Evolutionary conservation across 2,329 filamentous ascomycete species (phyloP), one percentile per base, ranked within the genome.

Genomic region (Diplodia intermedia): DNA sequence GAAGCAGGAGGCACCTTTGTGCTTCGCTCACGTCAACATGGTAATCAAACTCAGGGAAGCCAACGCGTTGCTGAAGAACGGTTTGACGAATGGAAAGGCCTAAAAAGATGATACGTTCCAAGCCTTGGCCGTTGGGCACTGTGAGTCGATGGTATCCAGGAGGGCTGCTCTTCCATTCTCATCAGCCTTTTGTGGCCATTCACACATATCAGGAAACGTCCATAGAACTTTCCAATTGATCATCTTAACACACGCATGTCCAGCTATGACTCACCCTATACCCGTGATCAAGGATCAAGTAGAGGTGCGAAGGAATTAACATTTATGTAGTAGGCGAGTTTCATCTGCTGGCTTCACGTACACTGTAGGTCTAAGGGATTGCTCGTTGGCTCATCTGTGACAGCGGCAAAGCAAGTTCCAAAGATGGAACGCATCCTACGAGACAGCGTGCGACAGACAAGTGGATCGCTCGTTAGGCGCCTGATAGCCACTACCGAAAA

Each of bases 1-100:
- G 2, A 69, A 65, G 43, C 66, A 71, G 65, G 56, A 47, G n/a
- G 55, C 20, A 6, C 55, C 57, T n/a, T 56, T 72, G 33, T 56
- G 43, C n/a, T 69, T 67, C 33, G 66, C 62, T n/a, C 69, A 72
- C 56, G 63, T 72, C 18, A 66, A 69, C 29, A 70, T 61, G 7
- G 69, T 71, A 8, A 31, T 72, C 62, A 67, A 62, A 36, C 40
- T 71, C 26, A 52, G 67, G 53, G 61, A 68, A 50, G 60, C 68
- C 3, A 69, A 69, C 49, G 43, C 43, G 5, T 18, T 36, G 43
- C n/a, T 62, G 29, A 62, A 62, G 43, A 62, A 62, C 14, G 60
- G 60, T 4, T 29, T 62, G 29, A 62, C 43, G 26, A 52, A 62
- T 29, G 60, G 43, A n/a, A 23, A 50, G 43, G 29, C n/a, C 29